phyloP scores from a whole-genome alignment of 805 yeast species.

The Metschnikowia gelsemii region DNA sequence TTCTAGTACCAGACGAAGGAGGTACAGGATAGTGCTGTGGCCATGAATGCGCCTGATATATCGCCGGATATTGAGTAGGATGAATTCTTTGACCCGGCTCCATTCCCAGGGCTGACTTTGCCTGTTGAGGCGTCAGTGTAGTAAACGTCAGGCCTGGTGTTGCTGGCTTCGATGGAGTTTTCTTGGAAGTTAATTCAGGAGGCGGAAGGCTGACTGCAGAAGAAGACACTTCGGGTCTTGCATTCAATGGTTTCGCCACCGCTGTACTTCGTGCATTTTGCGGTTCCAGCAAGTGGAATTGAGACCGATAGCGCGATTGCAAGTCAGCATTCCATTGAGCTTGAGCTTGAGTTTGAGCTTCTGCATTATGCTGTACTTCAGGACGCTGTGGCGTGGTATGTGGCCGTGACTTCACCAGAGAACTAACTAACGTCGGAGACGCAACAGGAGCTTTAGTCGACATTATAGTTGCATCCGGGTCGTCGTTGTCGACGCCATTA shows the following conservation, averaged over 20 bases:
- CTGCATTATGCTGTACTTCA: not conserved
- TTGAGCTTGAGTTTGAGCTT: not conserved
- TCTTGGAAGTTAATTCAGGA: not conserved
- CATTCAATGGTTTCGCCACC: not conserved
- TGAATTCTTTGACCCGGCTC: no score
- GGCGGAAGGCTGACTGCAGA: conserved; percentile 8
- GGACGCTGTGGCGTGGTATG: no score
- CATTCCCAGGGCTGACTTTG: no score
- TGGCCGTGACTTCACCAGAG: no score
- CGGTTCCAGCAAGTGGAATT: no score
- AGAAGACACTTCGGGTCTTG: not conserved
- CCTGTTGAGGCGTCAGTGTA: conserved; percentile 11
- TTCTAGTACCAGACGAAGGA: no score
- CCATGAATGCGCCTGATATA: not conserved
- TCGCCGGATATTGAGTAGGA: no score
- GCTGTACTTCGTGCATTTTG: no score
- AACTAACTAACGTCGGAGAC: not conserved
- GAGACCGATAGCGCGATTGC: no score
- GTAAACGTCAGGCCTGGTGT: not conserved
- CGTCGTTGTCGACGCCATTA: not conserved
- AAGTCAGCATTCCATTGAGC: no score
- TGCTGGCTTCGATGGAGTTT: conserved; percentile 7
- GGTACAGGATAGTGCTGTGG: no score
- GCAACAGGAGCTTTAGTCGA: not conserved
- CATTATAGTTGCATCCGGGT: not conserved